Base-by-base conservation (phyloP, 257 asterid genomes). In the Jacaranda copaia region DNA sequence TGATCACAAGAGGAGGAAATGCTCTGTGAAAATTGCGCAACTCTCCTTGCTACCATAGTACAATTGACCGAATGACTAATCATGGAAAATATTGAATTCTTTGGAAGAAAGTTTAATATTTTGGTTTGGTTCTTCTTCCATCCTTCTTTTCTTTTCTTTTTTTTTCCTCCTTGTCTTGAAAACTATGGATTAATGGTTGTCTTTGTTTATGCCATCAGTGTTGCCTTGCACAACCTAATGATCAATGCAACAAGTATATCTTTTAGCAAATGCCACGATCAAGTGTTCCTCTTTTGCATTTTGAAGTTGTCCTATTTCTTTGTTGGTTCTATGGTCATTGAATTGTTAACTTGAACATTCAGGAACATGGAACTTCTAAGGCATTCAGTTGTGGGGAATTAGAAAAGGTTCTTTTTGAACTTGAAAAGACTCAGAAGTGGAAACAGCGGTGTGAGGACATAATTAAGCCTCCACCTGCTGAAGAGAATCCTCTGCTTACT, bases 341-440 rank as follows among this genome's bases (percentile, higher is more conserved):
- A 83, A 78, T 57, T 70, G 70, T 48, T 70, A 69, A 61, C 80
- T 68, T 19, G 15, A 61, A 75, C 78, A 48, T 88, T 79, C 87
- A 94, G 98, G 97, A 90, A 75, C 65, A 68, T 82, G 98, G 97
- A 79, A 80, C 81, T 77, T 77, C 68, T n/a, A 84, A 83, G 46
- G 96, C 97, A 75, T 94, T 85, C 83, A 84, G 80, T 72, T 90
- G 98, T 85, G 81, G 79, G 76, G 98, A 94, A 83, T 84, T 90
- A 67, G 88, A 90, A 81, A 84, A 79, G 87, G 90, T 94, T 74
- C 79, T 80, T 58, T 74, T 81, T 77, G 97, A 94, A 82, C 84
- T 83, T 73, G 88, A 79, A 65, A 90, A 86, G 82, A 81, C 72
- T 84, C 87, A 83, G 66, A 84, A 85, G 73, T 94, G 98, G 97